Evolutionary conservation across 2,329 filamentous ascomycete species (phyloP), one percentile per base, ranked within the genome.

Genomic region (Pyrenochaeta sp.): DNA sequence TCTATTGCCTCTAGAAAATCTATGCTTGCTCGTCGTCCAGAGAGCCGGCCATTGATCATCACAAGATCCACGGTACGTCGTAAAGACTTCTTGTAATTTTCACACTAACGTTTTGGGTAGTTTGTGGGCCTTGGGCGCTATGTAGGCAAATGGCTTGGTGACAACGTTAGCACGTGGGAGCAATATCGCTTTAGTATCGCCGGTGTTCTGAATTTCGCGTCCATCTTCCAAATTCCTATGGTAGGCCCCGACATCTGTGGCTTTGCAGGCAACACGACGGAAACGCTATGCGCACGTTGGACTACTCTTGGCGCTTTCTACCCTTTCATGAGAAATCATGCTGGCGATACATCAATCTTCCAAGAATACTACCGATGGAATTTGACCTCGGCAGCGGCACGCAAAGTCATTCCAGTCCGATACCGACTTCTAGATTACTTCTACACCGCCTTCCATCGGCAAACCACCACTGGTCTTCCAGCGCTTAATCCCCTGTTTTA

Each of bases 351-450:
- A n/a, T 74, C 72, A 1, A 79, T 84, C n/a, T 69, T 69, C 3
- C 90, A 92, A 68, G 90, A 92, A 68, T 89, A 90, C 69, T 73
- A 71, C 55, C 61, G 61, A 42, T 72, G 68, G 70, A 57, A 60
- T 2, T 53, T 61, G 69, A 89, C 90, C 2, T 80, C 88, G 0
- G 77, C 83, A 17, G 87, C 88, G 0, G 89, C 89, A 0, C 82
- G 81, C 49, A 87, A 84, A 45, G 87, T 85, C 15, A 91, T 92
- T 63, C 82, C 83, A 23, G 87, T 88, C 42, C 83, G 90, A 14
- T 93, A 92, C 77, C 81, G 84, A 12, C 78, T 93, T 14, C 80
- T 93, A 3, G 90, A 92, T 66, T 92, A 92, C 76, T 81, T 91
- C 56, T 92, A 92, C 79, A 92, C 90, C 1, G 84, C 87, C 1